Evolutionary conservation across 257 asterid species (phyloP).

Genomic region (Nicotiana undulata): DNA sequence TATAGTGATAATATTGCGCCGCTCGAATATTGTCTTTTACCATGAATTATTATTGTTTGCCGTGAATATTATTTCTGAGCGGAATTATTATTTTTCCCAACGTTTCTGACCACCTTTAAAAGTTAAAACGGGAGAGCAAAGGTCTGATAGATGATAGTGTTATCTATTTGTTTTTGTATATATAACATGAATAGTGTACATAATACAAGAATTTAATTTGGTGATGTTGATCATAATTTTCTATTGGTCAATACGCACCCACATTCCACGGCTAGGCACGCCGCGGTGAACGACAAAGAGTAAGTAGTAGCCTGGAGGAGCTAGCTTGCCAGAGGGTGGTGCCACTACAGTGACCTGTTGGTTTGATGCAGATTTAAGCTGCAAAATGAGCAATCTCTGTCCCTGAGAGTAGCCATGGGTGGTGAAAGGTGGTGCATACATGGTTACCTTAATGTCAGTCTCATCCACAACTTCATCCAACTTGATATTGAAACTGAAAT

Average conservation of each 20-base stretch:
- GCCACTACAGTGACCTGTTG: slow-evolving; percentile 39
- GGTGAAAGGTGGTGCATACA: slow-evolving; percentile 90
- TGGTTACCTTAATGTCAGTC: slow-evolving; percentile 39
- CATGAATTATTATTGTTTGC: too few species aligned
- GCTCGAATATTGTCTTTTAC: too few species aligned
- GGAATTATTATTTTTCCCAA: too few species aligned
- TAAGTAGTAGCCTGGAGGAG: slow-evolving; percentile 81
- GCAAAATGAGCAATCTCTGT: slow-evolving; percentile 70
- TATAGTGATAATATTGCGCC: too few species aligned
- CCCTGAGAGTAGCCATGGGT: slow-evolving; percentile 84
- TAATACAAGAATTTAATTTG: background rate
- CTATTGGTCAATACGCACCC: slow-evolving; percentile 49
- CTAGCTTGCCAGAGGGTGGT: slow-evolving; percentile 60
- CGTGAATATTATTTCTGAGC: too few species aligned
- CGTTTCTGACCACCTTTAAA: background rate
- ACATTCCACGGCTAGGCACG: slow-evolving; percentile 73
- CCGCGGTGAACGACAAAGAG: slow-evolving; percentile 65
- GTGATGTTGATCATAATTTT: background rate
- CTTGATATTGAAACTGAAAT: slow-evolving; percentile 20
- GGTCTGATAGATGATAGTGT: background rate
- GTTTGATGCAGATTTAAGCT: slow-evolving; percentile 10
- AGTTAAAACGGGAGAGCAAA: background rate
- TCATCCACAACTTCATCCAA: background rate
- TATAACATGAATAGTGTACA: background rate
- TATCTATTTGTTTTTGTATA: background rate